phyloP scores from a whole-genome alignment of 1,284 basidiomycete genomes.

The Acaromyces ingoldii region DNA sequence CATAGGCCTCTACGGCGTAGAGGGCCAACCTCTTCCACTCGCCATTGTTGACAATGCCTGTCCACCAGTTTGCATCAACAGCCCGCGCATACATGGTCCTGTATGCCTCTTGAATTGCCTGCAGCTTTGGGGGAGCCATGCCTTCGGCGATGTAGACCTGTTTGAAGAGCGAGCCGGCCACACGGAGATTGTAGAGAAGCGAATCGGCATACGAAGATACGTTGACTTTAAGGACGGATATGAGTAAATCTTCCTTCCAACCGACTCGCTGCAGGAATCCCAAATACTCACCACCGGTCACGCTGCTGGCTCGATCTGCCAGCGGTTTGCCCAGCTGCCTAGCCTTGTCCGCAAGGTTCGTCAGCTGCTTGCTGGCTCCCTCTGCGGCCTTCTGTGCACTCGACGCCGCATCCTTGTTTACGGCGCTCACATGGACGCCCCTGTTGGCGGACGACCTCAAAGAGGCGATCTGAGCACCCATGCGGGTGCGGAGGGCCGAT shows the following conservation, averaged over 20 bases:
- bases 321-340: conserved; percentile 38
- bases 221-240: conserved; percentile 6
- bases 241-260: background rate
- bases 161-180: conserved; percentile 76
- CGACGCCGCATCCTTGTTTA: conserved; percentile 3
- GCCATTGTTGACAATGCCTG: conserved; percentile 65
- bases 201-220: conserved; percentile 24
- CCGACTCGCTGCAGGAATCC: background rate
- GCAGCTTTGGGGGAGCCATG: conserved; percentile 71
- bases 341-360: conserved; percentile 30
- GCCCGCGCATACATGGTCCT: conserved; percentile 67
- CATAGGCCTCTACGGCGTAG: conserved; percentile 82
- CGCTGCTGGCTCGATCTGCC: conserved; percentile 26
- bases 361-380: conserved; percentile 17
- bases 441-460: background rate
- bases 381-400: conserved; percentile 4
- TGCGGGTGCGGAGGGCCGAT: too few species aligned
- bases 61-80: conserved; percentile 66
- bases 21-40: conserved; percentile 69
- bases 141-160: conserved; percentile 86
- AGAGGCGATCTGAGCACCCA: too few species aligned
- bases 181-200: conserved; percentile 55
- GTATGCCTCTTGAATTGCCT: conserved; percentile 67
- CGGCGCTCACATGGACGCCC: background rate
- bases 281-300: conserved; percentile 37